Evolutionary conservation across 1,139 yeast species (phyloP), one percentile per base, ranked within the genome.

Genomic region (Zhuliangozyma blackwelliae): DNA sequence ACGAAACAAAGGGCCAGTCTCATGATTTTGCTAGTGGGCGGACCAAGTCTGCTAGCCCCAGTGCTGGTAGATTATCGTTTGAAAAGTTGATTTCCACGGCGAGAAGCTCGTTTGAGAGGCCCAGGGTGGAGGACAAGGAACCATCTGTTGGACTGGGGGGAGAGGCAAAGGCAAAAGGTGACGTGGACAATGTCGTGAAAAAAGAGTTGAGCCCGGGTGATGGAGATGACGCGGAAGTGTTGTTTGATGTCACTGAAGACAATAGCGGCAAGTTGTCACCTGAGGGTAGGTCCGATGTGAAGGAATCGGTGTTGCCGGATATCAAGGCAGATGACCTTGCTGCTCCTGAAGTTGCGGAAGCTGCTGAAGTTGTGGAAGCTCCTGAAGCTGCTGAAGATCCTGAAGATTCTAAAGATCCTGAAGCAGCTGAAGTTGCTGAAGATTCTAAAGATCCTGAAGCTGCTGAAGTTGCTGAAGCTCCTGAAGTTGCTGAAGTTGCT

Each of bases 1-100:
- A 50, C 7, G 63, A 52, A 28, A 20, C 13, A 11, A 31, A 31
- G 12, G 31, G 33, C 7, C 35, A 25, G 31, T 16, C 16, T 16
- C 16, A 16, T 16, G 16, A 16, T 16, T 3, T 16, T 16, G 16
- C 16, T 16, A 16, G 16, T 16, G 16, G 16, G 16, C 27, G 31
- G 36, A 38, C 5, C 9, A 23, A 23, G 5, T 23, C 34, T 27
- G 27, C 36, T 25, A 28, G 7, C n/a, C 16, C 35, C 8, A 29
- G 28, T 11, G 21, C 27, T 10, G 34, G 25, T 25, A 35, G 32
- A 9, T 20, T 33, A 25, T 34, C 40, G 7, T 34, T 42, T 31
- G 43, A 37, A 21, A 12, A 38, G 23, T 40, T 41, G 23, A 34
- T 39, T 10, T 32, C 39, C 2, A 34, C 41, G 3, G 42, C 42